phyloP scores from a whole-genome alignment of 2,329 filamentous ascomycete species.

The Myriosclerotinia duriaeana region DNA sequence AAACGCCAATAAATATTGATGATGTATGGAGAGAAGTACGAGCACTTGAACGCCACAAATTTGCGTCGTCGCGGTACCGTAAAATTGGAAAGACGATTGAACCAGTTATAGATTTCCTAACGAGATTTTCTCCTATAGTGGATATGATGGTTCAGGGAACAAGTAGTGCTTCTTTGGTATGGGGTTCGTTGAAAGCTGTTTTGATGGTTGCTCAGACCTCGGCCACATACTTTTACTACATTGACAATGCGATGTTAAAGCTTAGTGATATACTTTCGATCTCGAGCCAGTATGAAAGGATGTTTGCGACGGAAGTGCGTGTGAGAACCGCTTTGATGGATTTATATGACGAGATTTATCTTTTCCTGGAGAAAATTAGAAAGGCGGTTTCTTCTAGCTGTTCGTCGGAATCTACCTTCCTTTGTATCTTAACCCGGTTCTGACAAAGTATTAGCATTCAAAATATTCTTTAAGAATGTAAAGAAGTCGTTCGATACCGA shows the following conservation, averaged over 20 bases:
- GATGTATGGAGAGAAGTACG: constrained; percentile 23
- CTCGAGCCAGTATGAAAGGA: constrained; percentile 18
- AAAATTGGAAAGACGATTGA: constrained; percentile 21
- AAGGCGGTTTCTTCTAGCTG: constrained; percentile 13
- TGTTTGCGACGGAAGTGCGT: constrained; percentile 19
- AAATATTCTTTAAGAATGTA: constrained; percentile 15
- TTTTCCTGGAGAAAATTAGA: constrained; percentile 18
- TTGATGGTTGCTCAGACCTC: constrained; percentile 24
- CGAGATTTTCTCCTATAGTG: constrained; percentile 15
- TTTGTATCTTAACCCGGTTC: no score
- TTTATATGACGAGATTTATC: constrained; percentile 21
- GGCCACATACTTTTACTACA: constrained; percentile 15
- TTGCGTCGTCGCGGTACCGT: constrained; percentile 18
- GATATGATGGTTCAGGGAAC: constrained; percentile 24
- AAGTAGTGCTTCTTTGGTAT: constrained; percentile 14
- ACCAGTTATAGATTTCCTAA: constrained; percentile 18
- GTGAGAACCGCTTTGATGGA: constrained; percentile 8
- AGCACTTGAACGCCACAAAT: constrained; percentile 18
- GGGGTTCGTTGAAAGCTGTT: constrained; percentile 20
- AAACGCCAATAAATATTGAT: constrained; percentile 14
- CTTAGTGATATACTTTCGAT: constrained; percentile 19
- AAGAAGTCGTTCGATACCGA: constrained; percentile 18
- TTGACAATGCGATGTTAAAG: constrained; percentile 19
- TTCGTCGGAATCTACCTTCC: not conserved
- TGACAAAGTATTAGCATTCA: constrained; percentile 6